Evolutionary conservation across 148 eudicot species (phyloP).

Genomic region (Linanthus parryae): DNA sequence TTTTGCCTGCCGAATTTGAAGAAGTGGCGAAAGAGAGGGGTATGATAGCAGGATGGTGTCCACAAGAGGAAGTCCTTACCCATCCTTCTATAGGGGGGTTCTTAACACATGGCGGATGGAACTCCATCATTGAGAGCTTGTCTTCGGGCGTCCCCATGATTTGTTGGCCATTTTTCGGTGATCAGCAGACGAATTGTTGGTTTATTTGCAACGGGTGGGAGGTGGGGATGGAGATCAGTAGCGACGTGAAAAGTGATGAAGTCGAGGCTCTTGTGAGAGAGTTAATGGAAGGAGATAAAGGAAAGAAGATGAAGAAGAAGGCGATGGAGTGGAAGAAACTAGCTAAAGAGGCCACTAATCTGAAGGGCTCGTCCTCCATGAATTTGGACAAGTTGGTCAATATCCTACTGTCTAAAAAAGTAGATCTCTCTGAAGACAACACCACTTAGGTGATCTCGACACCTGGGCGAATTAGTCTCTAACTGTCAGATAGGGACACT

Average conservation of each 20-base stretch:
- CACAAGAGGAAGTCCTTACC: constrained; percentile 4
- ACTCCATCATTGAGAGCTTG: constrained; percentile 5
- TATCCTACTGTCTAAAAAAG: neutral
- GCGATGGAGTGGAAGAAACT: constrained; percentile 2
- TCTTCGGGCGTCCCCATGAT: constrained; percentile 1
- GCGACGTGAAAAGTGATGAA: constrained; percentile 2
- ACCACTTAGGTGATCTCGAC: too few relatives aligned
- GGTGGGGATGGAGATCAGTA: constrained; percentile 1
- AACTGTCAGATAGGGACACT: too few relatives aligned
- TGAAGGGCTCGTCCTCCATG: constrained; percentile 2
- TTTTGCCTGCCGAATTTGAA: neutral
- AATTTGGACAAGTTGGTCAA: constrained; percentile 2
- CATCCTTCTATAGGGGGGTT: constrained; percentile 2
- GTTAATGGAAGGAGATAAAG: constrained; percentile 4
- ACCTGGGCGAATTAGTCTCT: too few relatives aligned
- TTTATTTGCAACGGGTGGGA: constrained; percentile 1
- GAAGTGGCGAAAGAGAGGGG: neutral
- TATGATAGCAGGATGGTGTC: constrained; percentile 2
- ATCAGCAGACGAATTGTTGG: constrained; percentile 5
- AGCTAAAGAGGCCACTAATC: neutral
- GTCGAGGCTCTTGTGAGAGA: constrained; percentile 3
- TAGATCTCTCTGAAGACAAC: too few relatives aligned
- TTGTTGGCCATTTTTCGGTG: constrained; percentile 1
- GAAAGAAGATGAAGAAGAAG: constrained; percentile 5
- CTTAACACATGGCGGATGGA: constrained; percentile 7